phyloP scores from a whole-genome alignment of 2,329 filamentous ascomycete species.

The Phialophora verrucosa region DNA sequence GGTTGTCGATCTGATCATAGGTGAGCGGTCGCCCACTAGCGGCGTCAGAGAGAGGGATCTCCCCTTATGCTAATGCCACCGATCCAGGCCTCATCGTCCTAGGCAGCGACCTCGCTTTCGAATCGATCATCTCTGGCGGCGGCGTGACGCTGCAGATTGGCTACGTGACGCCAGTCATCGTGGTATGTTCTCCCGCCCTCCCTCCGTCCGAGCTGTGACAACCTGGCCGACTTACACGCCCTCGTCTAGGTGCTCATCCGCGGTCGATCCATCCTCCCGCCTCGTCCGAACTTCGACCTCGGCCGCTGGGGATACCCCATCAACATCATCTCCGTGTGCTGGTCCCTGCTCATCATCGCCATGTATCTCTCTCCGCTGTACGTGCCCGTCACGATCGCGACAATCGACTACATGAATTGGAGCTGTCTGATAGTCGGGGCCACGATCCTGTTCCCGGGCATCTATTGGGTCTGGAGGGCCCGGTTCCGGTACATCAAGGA shows the following conservation, averaged over 20 bases:
- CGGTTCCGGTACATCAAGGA: slow-evolving; percentile 30
- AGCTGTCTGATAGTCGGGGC: slow-evolving; percentile 32
- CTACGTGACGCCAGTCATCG: slow-evolving; percentile 32
- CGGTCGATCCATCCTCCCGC: slow-evolving; percentile 33
- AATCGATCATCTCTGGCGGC: slow-evolving; percentile 34
- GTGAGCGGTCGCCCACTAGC: slow-evolving; percentile 16
- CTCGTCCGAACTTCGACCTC: slow-evolving; percentile 32
- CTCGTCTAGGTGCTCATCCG: slow-evolving; percentile 26
- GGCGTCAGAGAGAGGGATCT: background rate
- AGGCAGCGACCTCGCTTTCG: slow-evolving; percentile 32
- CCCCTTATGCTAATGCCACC: background rate
- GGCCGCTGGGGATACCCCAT: slow-evolving; percentile 32
- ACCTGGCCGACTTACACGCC: background rate
- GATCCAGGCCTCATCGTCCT: slow-evolving; percentile 32
- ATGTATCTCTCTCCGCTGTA: slow-evolving; percentile 35
- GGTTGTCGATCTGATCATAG: slow-evolving; percentile 32
- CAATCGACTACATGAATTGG: slow-evolving; percentile 37
- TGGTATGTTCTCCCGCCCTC: slow-evolving; percentile 16
- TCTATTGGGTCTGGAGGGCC: slow-evolving; percentile 35
- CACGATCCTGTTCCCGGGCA: slow-evolving; percentile 32
- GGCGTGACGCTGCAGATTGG: slow-evolving; percentile 33
- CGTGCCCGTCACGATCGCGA: slow-evolving; percentile 33
- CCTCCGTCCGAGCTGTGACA: background rate
- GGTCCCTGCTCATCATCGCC: slow-evolving; percentile 31
- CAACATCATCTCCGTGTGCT: slow-evolving; percentile 35